Percentiles rank a stretch among this genome's conserved stretches.
phyloP scores from a whole-genome alignment of 257 asterid species.

The Solanum dulcamara region DNA sequence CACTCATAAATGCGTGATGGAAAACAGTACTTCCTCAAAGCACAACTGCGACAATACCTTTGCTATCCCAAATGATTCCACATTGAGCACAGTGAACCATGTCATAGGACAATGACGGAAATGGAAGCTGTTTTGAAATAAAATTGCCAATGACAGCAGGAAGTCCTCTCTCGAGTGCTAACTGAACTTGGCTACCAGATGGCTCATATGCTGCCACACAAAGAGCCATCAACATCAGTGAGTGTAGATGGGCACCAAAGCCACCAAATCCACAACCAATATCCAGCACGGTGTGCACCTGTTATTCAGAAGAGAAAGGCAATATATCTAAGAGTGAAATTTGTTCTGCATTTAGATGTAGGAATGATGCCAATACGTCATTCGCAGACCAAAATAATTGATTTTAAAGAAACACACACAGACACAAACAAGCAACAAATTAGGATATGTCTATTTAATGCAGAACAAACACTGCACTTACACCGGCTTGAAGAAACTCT shows the following conservation, averaged over 20 bases:
- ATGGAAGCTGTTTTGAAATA: slow-evolving; percentile 73
- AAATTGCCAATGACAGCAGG: slow-evolving; percentile 88
- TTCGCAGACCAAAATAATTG: not conserved
- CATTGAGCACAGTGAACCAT: slow-evolving; percentile 97
- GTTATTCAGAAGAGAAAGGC: slow-evolving; percentile 18
- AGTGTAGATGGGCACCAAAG: slow-evolving; percentile 84
- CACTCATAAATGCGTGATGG: not conserved
- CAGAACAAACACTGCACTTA: slow-evolving; percentile 24
- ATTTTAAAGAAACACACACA: not conserved
- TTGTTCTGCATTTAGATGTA: not conserved
- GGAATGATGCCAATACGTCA: not conserved
- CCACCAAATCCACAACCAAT: slow-evolving; percentile 99
- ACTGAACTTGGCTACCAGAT: slow-evolving; percentile 97
- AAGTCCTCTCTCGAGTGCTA: slow-evolving; percentile 97
- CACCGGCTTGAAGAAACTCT: slow-evolving; percentile 76
- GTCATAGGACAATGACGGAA: slow-evolving; percentile 89
- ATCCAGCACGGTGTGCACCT: slow-evolving; percentile 85
- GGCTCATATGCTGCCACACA: slow-evolving; percentile 92
- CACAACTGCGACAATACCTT: slow-evolving; percentile 32
- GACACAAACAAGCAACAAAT: not conserved
- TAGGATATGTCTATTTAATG: not conserved
- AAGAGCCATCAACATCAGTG: slow-evolving; percentile 81
- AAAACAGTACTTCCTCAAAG: not conserved
- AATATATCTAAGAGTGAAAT: not conserved
- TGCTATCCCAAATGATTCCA: slow-evolving; percentile 86